Conservation (phyloP, 148 eudicot species). For the Amaranthus palmeri region DNA sequence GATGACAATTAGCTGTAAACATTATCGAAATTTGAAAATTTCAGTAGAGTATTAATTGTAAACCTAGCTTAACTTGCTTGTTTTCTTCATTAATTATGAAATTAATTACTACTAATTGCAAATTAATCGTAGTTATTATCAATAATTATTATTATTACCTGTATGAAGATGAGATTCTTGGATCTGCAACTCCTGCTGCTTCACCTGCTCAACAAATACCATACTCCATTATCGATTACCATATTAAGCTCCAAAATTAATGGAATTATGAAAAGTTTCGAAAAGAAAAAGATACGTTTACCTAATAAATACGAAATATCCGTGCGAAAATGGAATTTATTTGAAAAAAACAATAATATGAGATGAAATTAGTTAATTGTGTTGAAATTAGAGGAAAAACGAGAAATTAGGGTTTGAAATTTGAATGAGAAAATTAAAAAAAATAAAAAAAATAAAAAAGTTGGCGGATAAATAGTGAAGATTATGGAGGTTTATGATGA, state of each 20-base stretch:
- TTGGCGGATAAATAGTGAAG: conserved; percentile 11
- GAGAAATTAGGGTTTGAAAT: conserved; percentile 3
- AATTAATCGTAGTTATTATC: background rate
- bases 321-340: background rate
- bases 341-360: background rate
- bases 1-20: background rate
- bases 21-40: background rate
- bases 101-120: background rate
- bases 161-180: conserved; percentile 2
- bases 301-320: background rate
- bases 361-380: conserved; percentile 9
- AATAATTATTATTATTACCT: background rate
- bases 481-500: background rate
- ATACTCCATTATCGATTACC: no score
- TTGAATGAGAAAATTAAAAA: background rate
- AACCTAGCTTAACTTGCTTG: no score
- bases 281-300: background rate
- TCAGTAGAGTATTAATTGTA: no score
- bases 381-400: background rate
- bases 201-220: background rate
- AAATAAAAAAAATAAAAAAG: background rate
- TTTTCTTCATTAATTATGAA: background rate
- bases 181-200: conserved; percentile 9
- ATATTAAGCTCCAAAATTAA: background rate
- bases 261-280: background rate